Percentiles rank a stretch among this genome's conserved stretches.
These are phyloP conservation scores for Boehmeria nivea DNA, from an alignment of 306 rosid genomes.

Conservation along the genomic window DNA sequence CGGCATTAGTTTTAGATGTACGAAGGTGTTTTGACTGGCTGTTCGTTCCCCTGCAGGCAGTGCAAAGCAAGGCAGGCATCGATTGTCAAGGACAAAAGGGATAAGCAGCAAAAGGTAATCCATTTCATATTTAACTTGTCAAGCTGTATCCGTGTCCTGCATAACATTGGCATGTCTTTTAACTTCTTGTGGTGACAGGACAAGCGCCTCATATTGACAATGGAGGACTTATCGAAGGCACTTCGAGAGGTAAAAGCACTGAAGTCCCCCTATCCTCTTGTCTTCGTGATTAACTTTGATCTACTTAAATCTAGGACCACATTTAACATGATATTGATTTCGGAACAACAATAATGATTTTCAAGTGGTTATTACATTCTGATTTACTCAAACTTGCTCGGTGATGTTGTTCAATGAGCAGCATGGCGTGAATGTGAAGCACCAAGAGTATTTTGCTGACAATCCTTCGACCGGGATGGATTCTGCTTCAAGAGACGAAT, in stretches of 20 bases:
- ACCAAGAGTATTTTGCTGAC: conserved; percentile 97
- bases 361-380: too few species aligned
- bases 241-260: conserved; percentile 53
- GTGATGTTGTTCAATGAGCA: conserved; percentile 17
- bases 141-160: conserved; percentile 1
- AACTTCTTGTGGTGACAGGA: conserved; percentile 50
- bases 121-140: not conserved
- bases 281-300: not conserved
- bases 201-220: conserved; percentile 69
- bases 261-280: too few species aligned
- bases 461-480: conserved; percentile 83
- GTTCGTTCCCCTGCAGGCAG: conserved; percentile 47
- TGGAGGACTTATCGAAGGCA: conserved; percentile 82
- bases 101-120: conserved; percentile 85
- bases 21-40: conserved; percentile 14
- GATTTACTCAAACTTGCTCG: not conserved
- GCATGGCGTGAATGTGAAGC: conserved; percentile 74
- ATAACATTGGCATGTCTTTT: conserved; percentile 12
- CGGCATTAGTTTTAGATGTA: conserved; percentile 9
- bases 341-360: not conserved
- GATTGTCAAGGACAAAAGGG: conserved; percentile 85
- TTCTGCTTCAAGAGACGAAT: conserved; percentile 91
- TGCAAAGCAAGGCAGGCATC: conserved; percentile 86
- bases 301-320: not conserved
- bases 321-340: not conserved